phyloP scores from a whole-genome alignment of 1,139 yeast species.

The Zygosaccharomyces pseudobailii region DNA sequence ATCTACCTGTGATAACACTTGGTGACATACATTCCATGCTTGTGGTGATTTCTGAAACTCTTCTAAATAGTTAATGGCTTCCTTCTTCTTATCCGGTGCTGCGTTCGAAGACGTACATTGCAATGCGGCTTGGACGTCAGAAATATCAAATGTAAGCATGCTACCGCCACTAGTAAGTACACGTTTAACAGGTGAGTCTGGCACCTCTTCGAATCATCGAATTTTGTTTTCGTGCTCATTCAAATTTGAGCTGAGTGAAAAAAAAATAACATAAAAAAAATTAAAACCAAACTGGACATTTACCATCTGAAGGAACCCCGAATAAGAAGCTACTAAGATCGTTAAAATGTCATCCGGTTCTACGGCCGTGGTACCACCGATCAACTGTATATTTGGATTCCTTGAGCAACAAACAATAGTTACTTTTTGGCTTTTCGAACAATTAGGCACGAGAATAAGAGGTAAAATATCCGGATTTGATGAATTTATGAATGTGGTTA shows the following conservation, averaged over 20 bases:
- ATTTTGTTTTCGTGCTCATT: neutral
- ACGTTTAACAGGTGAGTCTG: neutral
- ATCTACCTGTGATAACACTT: slow-evolving; percentile 26
- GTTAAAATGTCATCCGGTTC: slow-evolving; percentile 13
- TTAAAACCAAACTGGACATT: neutral
- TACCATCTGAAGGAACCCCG: no score
- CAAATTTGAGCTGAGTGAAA: slow-evolving; percentile 1
- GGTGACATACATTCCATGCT: slow-evolving; percentile 55
- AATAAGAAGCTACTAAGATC: neutral
- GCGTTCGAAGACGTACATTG: slow-evolving; percentile 30
- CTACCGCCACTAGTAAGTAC: neutral
- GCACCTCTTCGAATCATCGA: neutral
- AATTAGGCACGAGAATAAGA: slow-evolving; percentile 67
- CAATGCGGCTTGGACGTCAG: slow-evolving; percentile 25
- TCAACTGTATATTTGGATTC: slow-evolving; percentile 81
- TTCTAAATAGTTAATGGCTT: slow-evolving; percentile 51
- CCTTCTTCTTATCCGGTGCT: slow-evolving; percentile 27
- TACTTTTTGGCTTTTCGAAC: slow-evolving; percentile 85
- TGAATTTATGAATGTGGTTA: slow-evolving; percentile 95
- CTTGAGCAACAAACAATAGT: slow-evolving; percentile 79
- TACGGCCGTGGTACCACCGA: slow-evolving; percentile 70
- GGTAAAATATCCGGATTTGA: slow-evolving; percentile 90
- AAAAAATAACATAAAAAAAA: neutral
- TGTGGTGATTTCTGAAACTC: slow-evolving; percentile 73
- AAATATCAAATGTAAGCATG: slow-evolving; percentile 20